Conservation (phyloP, 164 flowering plant genomes). For the Umbilicus rupestris region DNA sequence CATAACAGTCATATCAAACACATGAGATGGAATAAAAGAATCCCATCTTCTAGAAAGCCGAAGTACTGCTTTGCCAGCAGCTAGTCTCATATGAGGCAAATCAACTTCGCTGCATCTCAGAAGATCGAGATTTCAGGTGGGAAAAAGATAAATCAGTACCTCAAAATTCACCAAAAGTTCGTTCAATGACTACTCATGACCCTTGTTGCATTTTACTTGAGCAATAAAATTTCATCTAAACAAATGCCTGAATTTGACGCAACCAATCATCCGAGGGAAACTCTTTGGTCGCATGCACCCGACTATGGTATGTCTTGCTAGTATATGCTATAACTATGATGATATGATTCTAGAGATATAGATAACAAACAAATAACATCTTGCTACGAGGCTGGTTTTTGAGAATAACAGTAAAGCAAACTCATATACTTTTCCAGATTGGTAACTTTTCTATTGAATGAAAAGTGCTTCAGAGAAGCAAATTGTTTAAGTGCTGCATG, state of each 20-base stretch:
- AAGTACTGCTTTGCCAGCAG: conserved; percentile 85
- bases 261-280: neutral
- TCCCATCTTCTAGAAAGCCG: conserved; percentile 85
- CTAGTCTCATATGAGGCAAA: conserved; percentile 48
- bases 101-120: conserved; percentile 44
- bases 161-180: neutral
- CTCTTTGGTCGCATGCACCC: neutral
- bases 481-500: neutral
- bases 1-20: conserved; percentile 43
- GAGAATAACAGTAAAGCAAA: no score
- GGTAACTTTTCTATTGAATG: no score
- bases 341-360: no score
- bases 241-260: neutral
- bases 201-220: neutral
- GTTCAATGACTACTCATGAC: neutral
- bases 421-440: no score
- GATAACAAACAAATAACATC: no score
- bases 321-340: no score
- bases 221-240: neutral
- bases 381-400: no score
- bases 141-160: neutral
- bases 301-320: no score
- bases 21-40: conserved; percentile 51
- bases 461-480: no score
- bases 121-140: conserved; percentile 7